Percentiles rank a stretch among this genome's conserved stretches.
Evolutionary conservation across 2,329 filamentous ascomycete species (phyloP).

Genomic region (Arthrinium puccinioides): DNA sequence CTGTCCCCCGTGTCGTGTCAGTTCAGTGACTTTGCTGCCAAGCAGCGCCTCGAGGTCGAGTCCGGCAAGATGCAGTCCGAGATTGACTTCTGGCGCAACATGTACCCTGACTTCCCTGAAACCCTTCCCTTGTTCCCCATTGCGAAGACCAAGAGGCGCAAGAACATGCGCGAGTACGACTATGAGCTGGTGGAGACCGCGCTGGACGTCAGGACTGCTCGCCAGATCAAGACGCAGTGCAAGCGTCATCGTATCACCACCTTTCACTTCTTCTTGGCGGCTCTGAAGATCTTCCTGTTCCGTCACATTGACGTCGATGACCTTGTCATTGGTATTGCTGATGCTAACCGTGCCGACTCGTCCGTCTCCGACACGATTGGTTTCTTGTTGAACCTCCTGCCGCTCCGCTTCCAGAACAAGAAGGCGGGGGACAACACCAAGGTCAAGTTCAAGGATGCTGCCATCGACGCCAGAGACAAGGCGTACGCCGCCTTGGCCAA

Average conservation of each 20-base stretch:
- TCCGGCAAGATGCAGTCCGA: constrained; percentile 3
- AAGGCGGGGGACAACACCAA: not conserved
- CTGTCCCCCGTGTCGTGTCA: not conserved
- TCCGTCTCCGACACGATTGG: constrained; percentile 30
- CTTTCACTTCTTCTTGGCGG: constrained; percentile 36
- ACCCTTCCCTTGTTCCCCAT: constrained; percentile 3
- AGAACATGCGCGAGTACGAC: constrained; percentile 4
- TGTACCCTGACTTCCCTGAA: constrained; percentile 5
- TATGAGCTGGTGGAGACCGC: constrained; percentile 2
- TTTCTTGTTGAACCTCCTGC: constrained; percentile 39
- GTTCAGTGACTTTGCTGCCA: constrained; percentile 7
- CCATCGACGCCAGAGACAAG: constrained; percentile 5
- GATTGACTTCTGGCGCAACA: constrained; percentile 6
- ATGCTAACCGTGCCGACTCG: constrained; percentile 27
- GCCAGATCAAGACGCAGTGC: constrained; percentile 8
- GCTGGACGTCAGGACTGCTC: constrained; percentile 1
- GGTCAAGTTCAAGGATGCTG: not conserved
- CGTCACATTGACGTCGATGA: constrained; percentile 22
- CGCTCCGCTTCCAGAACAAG: constrained; percentile 29
- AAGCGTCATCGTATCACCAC: constrained; percentile 21
- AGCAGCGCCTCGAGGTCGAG: constrained; percentile 4
- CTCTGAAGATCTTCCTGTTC: constrained; percentile 24
- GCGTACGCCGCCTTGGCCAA: constrained; percentile 22
- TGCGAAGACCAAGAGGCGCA: not conserved
- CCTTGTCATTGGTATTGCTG: constrained; percentile 34